Base-by-base conservation (phyloP, 163 green algal species). In the Scenedesmus sp. region DNA sequence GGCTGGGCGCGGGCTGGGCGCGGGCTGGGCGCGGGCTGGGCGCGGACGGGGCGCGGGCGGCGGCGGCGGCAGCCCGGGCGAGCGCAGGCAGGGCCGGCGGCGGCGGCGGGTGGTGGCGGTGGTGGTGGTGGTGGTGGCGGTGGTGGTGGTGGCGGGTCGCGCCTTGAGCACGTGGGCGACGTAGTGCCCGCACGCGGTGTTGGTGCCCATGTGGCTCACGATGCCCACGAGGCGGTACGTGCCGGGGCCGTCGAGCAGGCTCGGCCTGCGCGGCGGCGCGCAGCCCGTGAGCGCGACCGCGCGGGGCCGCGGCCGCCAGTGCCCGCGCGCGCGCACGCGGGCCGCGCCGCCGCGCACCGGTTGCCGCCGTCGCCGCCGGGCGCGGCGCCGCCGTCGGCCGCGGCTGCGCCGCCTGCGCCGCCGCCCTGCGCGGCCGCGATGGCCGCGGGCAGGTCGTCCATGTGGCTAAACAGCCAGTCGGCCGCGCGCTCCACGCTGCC, bases 161-260 rank as follows among this genome's bases (percentile, higher is more conserved):
- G 88, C 88, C 85, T 96, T 97, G 70, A 92, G 93, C 34, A 98
- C 87, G 85, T 99, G 96, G 33, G 78, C 88, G 44, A 99, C 96
- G 83, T 99, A 99, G 84, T 99, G 96, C 22, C 96, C 96, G 70
- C 93, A 97, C 2, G 84, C 87, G 20, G 94, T 97, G 86, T 97
- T 98, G 71, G 75, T 86, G 17, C 96, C 96, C 86, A 99, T 96
- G 89, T 99, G 96, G 74, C 86, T 96, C 11, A 99, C 84, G 63
- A 99, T 93, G 29, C 89, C 96, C 22, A 93, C 48, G 47, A 99
- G 91, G 53, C 90, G 83, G 88, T 99, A 99, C 39, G 85, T 33
- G 10, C 92, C 95, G 18, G 84, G 81, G 20, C 88, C 88, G 73
- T 94, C 88, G 18, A 88, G 33, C 70, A 92, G 29, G 34, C 24